A percentile compares a stretch with the other conserved stretches of the same genome.
phyloP scores from a whole-genome alignment of 208 protist species.

The Wallacemonas sp. region DNA sequence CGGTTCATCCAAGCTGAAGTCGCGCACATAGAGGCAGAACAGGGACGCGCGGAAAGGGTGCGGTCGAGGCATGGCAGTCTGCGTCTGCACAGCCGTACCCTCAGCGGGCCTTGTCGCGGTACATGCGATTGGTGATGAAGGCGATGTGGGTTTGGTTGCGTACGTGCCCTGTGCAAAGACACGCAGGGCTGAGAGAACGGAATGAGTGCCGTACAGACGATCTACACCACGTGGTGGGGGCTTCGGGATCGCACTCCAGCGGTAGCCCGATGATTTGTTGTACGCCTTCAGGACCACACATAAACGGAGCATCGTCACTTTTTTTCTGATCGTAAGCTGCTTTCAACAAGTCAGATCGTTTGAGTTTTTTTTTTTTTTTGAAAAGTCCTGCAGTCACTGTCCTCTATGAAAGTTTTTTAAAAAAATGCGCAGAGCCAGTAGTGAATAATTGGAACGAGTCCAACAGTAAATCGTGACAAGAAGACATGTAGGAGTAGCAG shows the following conservation, averaged over 20 bases:
- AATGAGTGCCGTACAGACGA: slow-evolving; percentile 70
- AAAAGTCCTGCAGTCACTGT: too few relatives aligned
- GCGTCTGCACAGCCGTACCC: too few relatives aligned
- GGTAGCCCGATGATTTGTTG: slow-evolving; percentile 61
- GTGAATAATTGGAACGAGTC: too few relatives aligned
- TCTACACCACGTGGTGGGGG: slow-evolving; percentile 63
- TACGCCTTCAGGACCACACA: slow-evolving; percentile 29
- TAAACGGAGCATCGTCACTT: slow-evolving; percentile 12
- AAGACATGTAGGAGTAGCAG: neutral
- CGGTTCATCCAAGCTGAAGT: slow-evolving; percentile 53
- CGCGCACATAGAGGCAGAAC: slow-evolving; percentile 61
- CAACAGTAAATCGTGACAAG: too few relatives aligned
- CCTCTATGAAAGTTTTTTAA: too few relatives aligned
- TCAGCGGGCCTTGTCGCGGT: neutral
- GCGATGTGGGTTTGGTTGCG: neutral
- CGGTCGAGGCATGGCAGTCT: too few relatives aligned
- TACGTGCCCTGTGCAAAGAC: slow-evolving; percentile 28
- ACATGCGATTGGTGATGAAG: neutral
- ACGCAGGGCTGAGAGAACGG: slow-evolving; percentile 60
- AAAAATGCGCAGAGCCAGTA: too few relatives aligned
- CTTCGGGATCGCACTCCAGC: slow-evolving; percentile 70
- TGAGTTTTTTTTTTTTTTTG: too few relatives aligned
- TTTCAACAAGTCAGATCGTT: too few relatives aligned
- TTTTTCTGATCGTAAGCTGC: too few relatives aligned
- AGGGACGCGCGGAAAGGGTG: slow-evolving; percentile 30